Conservation (phyloP, 2,329 filamentous ascomycete genomes). For the Sporothrix variecibatus region DNA sequence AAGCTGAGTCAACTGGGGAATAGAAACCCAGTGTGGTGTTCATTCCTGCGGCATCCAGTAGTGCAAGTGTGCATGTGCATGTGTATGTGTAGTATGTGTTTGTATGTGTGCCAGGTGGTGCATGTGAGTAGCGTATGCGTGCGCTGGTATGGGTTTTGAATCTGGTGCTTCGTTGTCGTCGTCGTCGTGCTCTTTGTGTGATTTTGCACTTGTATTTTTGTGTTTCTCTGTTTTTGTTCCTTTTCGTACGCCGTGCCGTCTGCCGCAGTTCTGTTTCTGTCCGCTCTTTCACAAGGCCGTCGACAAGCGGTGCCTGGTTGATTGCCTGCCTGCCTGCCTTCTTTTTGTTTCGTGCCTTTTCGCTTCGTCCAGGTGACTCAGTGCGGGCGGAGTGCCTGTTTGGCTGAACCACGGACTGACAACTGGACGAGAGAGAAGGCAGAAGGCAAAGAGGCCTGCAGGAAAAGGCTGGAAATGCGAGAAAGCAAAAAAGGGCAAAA, state of each 20-base stretch:
- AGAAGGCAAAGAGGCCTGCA: background rate
- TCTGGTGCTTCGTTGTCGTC: background rate
- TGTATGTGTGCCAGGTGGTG: background rate
- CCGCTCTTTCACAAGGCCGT: slow-evolving; percentile 2
- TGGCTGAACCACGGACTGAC: background rate
- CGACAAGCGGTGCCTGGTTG: slow-evolving; percentile 5
- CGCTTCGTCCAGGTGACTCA: slow-evolving; percentile 1
- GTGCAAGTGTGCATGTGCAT: slow-evolving; percentile 4
- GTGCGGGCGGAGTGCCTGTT: slow-evolving; percentile 9
- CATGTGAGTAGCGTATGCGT: background rate
- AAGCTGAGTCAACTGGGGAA: slow-evolving; percentile 18
- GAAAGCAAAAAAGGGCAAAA: background rate
- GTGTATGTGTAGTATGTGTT: background rate
- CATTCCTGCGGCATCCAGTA: slow-evolving; percentile 16
- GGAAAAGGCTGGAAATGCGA: background rate
- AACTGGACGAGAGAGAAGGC: background rate
- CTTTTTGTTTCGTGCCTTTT: background rate
- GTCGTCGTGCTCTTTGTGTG: background rate
- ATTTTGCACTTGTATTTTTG: background rate
- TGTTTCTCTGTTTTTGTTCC: too few species aligned
- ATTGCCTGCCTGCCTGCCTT: background rate
- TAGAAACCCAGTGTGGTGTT: background rate
- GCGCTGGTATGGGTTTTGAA: background rate
- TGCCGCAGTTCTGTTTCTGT: background rate
- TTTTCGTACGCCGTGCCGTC: slow-evolving; percentile 6